Base-by-base conservation (phyloP, 352 stramenopile genomes). In the Pythium myriotylum region DNA sequence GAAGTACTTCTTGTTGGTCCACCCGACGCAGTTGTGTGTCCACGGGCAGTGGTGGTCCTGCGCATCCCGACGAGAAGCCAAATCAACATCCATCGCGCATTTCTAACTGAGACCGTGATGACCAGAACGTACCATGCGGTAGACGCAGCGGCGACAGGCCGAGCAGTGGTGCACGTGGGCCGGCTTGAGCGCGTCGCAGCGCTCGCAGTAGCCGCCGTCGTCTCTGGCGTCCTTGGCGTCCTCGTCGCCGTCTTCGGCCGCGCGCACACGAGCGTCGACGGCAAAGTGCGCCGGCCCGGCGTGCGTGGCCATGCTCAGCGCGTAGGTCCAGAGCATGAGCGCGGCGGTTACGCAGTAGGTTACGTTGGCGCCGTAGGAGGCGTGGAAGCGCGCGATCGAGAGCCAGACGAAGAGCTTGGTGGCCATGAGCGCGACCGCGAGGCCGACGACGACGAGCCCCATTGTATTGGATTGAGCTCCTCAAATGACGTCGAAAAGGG, bases 21-120 rank as follows among this genome's bases (percentile, higher is more conserved):
- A 88, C 7, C 77, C 86, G n/a, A 95, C 81, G 68, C 86, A 95
- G 60, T 94, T 95, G 65, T 72, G 83, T 4, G 77, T 92, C 86
- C 84, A 95, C 53, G 86, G 84, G 47, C 85, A 94, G 57, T 94
- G 86, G 54, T 95, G 85, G 57, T 95, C 82, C 73, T 81, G 37
- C 7, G 16, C 4, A 16, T 33, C 41, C 14, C 13, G 8, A 40
- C 33, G 14, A 52, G 10, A 52, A 22, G 12, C 19, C 23, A 39
- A 22, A 4, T 20, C 23, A 14, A 16, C 23, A 55, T 1, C n/a
- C 3, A 43, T 35, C n/a, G n/a, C n/a, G n/a, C n/a, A n/a, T n/a
- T n/a, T n/a, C 43, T 13, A 42, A 43, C 35, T 49, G n/a, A 51
- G 16, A 13, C 16, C 43, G 13, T 8, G n/a, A n/a, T 0, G 17